Evolutionary conservation across 2,329 filamentous ascomycete species (phyloP).

Genomic region (Fusarium avenaceum): DNA sequence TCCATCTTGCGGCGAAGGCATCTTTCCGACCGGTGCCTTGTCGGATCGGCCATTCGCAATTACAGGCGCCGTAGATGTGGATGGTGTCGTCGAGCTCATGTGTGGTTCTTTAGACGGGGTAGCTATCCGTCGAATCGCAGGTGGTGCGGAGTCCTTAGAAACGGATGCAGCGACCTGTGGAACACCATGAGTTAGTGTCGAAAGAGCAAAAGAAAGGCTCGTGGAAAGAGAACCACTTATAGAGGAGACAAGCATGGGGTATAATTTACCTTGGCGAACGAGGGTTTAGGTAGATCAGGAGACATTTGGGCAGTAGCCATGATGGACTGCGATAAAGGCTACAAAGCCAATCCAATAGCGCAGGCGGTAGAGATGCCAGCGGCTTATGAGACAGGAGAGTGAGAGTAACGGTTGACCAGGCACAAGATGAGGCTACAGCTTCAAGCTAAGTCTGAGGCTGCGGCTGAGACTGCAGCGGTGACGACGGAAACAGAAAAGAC

Average conservation of each 20-base stretch:
- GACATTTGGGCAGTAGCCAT: conserved; percentile 65
- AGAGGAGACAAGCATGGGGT: conserved; percentile 19
- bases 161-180: conserved; percentile 64
- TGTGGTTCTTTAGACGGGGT: conserved; percentile 46
- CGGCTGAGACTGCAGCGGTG: conserved; percentile 41
- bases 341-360: conserved; percentile 41
- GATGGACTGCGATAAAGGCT: conserved; percentile 42
- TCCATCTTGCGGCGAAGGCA: conserved; percentile 39
- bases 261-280: conserved; percentile 78
- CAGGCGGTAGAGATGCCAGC: conserved; percentile 38
- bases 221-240: conserved; percentile 18
- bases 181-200: conserved; percentile 40
- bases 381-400: conserved; percentile 34
- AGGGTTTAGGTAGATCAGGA: conserved; percentile 69
- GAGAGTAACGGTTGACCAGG: conserved; percentile 33
- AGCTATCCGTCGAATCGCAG: conserved; percentile 49
- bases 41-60: conserved; percentile 49
- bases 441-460: conserved; percentile 33
- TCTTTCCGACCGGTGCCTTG: conserved; percentile 35
- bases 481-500: conserved; percentile 52
- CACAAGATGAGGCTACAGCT: conserved; percentile 41
- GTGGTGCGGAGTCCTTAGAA: conserved; percentile 48
- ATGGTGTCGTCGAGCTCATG: conserved; percentile 37
- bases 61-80: conserved; percentile 39
- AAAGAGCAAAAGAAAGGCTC: conserved; percentile 21